Evolutionary conservation across 139 green algal genomes (phyloP).

Genomic region (Spirogloea muscicola): DNA sequence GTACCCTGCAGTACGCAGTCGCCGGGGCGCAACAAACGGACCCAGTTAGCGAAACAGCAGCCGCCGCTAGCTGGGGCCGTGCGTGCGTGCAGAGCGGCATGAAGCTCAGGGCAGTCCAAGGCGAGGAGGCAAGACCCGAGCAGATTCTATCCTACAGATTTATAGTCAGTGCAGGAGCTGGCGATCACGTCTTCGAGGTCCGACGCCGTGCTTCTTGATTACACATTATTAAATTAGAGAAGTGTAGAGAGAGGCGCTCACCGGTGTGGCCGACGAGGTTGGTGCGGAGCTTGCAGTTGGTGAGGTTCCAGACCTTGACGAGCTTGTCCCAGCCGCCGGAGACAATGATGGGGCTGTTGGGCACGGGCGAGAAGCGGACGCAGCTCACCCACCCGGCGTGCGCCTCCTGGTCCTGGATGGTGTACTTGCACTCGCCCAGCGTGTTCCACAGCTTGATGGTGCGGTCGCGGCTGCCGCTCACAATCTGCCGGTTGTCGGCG

Average conservation of each 20-base stretch:
- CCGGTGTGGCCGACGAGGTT: constrained; percentile 93
- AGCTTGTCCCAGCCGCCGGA: constrained; percentile 98
- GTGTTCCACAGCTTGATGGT: constrained; percentile 53
- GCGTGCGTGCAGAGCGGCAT: too few species aligned
- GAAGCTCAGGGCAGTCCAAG: too few species aligned
- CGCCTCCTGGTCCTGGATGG: constrained; percentile 86
- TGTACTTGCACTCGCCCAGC: constrained; percentile 99
- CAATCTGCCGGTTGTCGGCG: constrained; percentile 99
- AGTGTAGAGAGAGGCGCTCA: too few species aligned
- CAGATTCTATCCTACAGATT: too few species aligned
- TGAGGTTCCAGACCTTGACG: constrained; percentile 98
- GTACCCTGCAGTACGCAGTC: too few species aligned
- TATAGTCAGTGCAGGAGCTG: too few species aligned
- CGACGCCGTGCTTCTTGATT: constrained; percentile 64
- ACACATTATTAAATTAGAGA: too few species aligned
- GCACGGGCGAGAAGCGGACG: constrained; percentile 97
- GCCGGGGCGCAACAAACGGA: too few species aligned
- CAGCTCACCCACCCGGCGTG: constrained; percentile 97
- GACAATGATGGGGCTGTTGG: constrained; percentile 94
- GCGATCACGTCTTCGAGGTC: too few species aligned
- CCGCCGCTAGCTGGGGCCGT: too few species aligned
- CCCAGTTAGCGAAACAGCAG: too few species aligned
- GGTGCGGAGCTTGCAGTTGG: constrained; percentile 97
- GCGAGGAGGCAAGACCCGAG: too few species aligned
- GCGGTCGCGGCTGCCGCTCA: constrained; percentile 76